phyloP scores from a whole-genome alignment of 2,329 filamentous ascomycete species.

The Dactylonectria macrodidyma region DNA sequence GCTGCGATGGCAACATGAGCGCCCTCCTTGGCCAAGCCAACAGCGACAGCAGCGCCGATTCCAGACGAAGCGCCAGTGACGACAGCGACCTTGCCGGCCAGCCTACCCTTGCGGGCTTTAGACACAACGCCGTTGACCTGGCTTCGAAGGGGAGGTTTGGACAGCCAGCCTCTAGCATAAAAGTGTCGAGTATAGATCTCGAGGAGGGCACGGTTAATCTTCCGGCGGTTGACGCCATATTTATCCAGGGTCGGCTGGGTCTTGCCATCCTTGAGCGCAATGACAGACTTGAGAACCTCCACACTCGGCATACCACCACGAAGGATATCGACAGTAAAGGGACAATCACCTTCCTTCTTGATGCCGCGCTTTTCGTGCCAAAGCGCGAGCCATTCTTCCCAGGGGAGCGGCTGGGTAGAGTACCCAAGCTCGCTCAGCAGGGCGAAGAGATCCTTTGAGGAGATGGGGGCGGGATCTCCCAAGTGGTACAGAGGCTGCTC shows the following conservation, averaged over 20 bases:
- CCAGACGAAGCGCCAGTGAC: constrained; percentile 86
- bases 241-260: constrained; percentile 72
- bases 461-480: constrained; percentile 79
- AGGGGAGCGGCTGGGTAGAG: constrained; percentile 74
- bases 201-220: constrained; percentile 78
- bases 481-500: constrained; percentile 80
- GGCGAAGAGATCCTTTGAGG: constrained; percentile 76
- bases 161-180: constrained; percentile 84
- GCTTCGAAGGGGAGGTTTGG: constrained; percentile 70
- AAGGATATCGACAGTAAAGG: constrained; percentile 84
- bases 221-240: constrained; percentile 73
- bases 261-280: constrained; percentile 79
- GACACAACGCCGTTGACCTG: constrained; percentile 46
- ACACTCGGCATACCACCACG: constrained; percentile 85
- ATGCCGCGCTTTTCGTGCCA: constrained; percentile 81
- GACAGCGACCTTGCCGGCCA: constrained; percentile 79
- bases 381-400: constrained; percentile 81
- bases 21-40: constrained; percentile 78
- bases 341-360: constrained; percentile 76
- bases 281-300: constrained; percentile 79
- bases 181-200: constrained; percentile 86
- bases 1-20: constrained; percentile 81
- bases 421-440: constrained; percentile 78
- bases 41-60: constrained; percentile 82
- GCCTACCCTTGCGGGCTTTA: constrained; percentile 64